A percentile compares a stretch with the other conserved stretches of the same genome.
Evolutionary conservation across 2,329 filamentous ascomycete species (phyloP).

Genomic region (Diaporthe humulicola): DNA sequence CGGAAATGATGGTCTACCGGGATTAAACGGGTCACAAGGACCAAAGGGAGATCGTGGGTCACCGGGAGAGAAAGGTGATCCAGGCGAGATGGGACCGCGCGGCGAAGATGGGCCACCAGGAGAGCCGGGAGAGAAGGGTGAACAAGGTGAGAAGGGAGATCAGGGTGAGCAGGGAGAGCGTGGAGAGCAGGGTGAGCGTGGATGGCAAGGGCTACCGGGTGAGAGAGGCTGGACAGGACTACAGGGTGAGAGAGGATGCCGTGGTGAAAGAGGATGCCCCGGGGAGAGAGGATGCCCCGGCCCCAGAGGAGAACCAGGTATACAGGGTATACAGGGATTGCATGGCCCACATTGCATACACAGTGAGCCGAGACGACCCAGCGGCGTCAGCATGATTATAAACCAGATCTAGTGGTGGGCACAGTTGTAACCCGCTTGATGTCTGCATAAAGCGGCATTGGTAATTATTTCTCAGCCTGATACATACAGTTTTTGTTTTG

Average conservation of each 20-base stretch:
- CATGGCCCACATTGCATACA: background rate
- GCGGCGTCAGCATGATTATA: background rate
- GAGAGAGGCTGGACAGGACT: background rate
- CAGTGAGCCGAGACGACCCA: background rate
- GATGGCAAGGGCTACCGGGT: background rate
- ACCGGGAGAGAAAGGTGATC: background rate
- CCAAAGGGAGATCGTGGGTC: background rate
- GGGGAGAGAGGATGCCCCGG: background rate
- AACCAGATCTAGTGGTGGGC: background rate
- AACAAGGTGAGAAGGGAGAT: background rate
- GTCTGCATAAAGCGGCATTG: no score
- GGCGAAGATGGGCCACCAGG: background rate
- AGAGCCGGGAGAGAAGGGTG: background rate
- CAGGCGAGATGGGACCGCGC: background rate
- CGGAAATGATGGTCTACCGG: background rate
- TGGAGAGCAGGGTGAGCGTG: background rate
- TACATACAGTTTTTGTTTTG: no score
- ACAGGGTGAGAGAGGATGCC: background rate
- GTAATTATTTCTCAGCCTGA: background rate
- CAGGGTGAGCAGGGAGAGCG: background rate
- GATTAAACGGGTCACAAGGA: background rate
- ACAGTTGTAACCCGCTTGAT: no score
- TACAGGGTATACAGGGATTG: background rate
- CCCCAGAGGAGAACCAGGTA: no score
- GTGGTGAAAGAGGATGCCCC: background rate